Percentiles rank a stretch among this genome's conserved stretches.
Conservation (phyloP, 495 filamentous ascomycete species). For the Pyrenula massariospora region DNA sequence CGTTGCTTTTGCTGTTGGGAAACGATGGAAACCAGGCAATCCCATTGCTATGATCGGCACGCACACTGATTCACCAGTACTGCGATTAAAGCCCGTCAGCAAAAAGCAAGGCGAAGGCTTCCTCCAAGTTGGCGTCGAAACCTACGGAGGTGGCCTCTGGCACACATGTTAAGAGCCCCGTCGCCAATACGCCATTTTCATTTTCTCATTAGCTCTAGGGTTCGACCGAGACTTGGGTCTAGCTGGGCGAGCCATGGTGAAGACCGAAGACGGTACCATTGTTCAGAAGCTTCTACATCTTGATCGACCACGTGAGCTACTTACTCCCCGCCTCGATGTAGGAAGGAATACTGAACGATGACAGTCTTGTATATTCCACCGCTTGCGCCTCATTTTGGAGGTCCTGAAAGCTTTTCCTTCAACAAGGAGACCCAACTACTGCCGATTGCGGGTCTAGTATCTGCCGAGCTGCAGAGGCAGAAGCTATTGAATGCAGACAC, state of each 20-base stretch:
- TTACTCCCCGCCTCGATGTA: not conserved
- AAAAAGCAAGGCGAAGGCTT: conserved; percentile 83
- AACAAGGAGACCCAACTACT: conserved; percentile 96
- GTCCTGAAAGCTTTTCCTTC: conserved; percentile 72
- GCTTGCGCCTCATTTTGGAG: conserved; percentile 85
- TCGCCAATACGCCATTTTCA: not conserved
- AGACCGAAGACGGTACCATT: conserved; percentile 58
- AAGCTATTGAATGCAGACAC: conserved; percentile 25
- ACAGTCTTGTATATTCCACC: conserved; percentile 77
- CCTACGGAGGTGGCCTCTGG: conserved; percentile 80
- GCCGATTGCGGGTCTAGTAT: conserved; percentile 79
- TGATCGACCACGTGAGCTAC: conserved; percentile 59
- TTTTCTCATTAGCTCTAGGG: conserved; percentile 33
- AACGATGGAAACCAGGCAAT: conserved; percentile 88
- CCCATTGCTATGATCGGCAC: conserved; percentile 91
- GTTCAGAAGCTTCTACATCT: conserved; percentile 82
- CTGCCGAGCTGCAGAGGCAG: conserved; percentile 74
- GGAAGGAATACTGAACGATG: conserved; percentile 1
- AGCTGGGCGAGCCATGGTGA: conserved; percentile 80
- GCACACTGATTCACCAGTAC: conserved; percentile 87
- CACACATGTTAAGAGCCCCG: conserved; percentile 37
- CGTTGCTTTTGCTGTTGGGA: conserved; percentile 87
- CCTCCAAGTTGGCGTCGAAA: conserved; percentile 90
- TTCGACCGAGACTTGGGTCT: conserved; percentile 92
- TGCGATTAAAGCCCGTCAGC: conserved; percentile 87